Base-by-base conservation (phyloP, 495 filamentous ascomycete species). In the Schizothecium vesticola region DNA sequence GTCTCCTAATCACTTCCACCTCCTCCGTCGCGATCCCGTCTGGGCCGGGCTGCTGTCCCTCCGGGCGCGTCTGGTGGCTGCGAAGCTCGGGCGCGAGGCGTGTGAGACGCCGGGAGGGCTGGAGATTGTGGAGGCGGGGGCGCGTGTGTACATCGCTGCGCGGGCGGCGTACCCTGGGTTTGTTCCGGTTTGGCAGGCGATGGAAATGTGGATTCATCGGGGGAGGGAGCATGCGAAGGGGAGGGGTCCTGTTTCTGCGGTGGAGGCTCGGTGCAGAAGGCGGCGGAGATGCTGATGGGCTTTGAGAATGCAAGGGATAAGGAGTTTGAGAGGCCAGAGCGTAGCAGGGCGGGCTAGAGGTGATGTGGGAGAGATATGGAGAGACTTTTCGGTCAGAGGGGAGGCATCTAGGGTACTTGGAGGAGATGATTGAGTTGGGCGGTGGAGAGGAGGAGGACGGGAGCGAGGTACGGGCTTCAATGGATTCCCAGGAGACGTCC, bases 41-140 rank as follows among this genome's bases (percentile, higher is more conserved):
- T 73, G 69, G 61, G 63, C 73, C 8, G 72, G 76, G 0, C 65
- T 77, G 6, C 73, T 78, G 12, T 67, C 68, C 19, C 71, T 77
- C 60, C 75, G 74, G n/a, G 73, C 63, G 8, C 67, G 59, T 57
- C 66, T 78, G 19, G 70, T 70, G 7, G 69, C 72, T 23, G 72
- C 73, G 55, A 67, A 74, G 24, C 36, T 76, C 61, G 74, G 74
- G 1, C 66, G 69, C 43, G 6, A 51, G 2, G 43, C 6, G 36
- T 51, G 36, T 2, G 36, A 51, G 19, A 19, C 19, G 36, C 36
- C 36, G 19, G 1, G 16, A 5, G 36, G 36, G 16, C 36, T 19
- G 5, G 19, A 19, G 6, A 51, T 51, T n/a, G 43, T 51, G 7
- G 7, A 51, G 19, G 43, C 43, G 1, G 43, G 19, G 43, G 43